A percentile compares a stretch with the other conserved stretches of the same genome.
Evolutionary conservation across 169 alveolate genomes (phyloP).

Genomic region (Amoebophrya sp.): DNA sequence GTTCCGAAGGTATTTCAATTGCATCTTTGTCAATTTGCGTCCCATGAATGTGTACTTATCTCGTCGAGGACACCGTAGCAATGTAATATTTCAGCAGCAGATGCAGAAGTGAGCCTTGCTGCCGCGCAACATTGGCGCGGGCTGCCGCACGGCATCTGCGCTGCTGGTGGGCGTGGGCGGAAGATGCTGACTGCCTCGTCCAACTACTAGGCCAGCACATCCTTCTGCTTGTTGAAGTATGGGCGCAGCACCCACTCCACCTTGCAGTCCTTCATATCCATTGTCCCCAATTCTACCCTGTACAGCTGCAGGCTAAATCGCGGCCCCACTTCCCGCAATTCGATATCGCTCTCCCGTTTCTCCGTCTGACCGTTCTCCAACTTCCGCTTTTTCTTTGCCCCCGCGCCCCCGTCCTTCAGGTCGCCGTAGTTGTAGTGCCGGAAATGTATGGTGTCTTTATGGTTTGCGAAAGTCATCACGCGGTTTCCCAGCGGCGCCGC

Average conservation of each 20-base stretch:
- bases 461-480: conserved; percentile 36
- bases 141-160: no score
- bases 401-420: neutral
- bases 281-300: conserved; percentile 89
- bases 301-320: conserved; percentile 77
- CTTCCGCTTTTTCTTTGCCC: conserved; percentile 1
- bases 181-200: no score
- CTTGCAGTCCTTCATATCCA: conserved; percentile 89
- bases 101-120: no score
- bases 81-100: no score
- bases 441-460: conserved; percentile 35
- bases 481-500: conserved; percentile 36
- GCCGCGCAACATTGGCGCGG: no score
- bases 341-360: conserved; percentile 45
- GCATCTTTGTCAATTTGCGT: no score
- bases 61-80: no score
- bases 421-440: conserved; percentile 39
- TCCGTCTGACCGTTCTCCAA: conserved; percentile 21
- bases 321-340: conserved; percentile 85
- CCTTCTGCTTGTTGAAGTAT: conserved; percentile 81
- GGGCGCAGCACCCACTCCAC: conserved; percentile 95
- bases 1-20: no score
- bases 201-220: conserved; percentile 35
- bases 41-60: no score
- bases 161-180: no score